These are phyloP conservation scores for Clathrospora elynae DNA, from an alignment of 2,329 filamentous ascomycete species.

Conservation along the genomic window DNA sequence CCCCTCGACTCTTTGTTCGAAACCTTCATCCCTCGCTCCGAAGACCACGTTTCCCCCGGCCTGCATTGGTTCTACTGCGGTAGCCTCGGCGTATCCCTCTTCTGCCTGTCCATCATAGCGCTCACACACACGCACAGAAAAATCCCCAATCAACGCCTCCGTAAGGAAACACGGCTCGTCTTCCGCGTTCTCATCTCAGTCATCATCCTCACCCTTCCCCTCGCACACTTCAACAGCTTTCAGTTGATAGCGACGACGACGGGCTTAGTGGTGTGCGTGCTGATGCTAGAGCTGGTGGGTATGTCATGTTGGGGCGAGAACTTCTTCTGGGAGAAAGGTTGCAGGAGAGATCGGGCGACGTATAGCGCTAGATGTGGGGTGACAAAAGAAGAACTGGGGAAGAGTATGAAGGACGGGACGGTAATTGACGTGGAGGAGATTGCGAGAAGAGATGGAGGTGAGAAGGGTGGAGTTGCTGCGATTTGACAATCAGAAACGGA, in stretches of 20 bases:
- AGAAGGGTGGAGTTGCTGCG: conserved; percentile 27
- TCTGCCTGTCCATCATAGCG: conserved; percentile 61
- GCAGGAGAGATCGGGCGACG: conserved; percentile 27
- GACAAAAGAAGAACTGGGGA: conserved; percentile 39
- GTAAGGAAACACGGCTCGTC: conserved; percentile 57
- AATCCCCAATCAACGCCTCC: conserved; percentile 55
- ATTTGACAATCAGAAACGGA: no score
- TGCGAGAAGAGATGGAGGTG: conserved; percentile 34
- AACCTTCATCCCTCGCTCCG: conserved; percentile 57
- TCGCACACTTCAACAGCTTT: conserved; percentile 51
- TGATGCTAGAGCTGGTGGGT: conserved; percentile 46
- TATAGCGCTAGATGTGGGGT: conserved; percentile 43
- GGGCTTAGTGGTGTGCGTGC: conserved; percentile 42
- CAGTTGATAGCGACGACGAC: conserved; percentile 49
- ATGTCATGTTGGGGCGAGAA: conserved; percentile 36
- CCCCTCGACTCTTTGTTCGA: conserved; percentile 57
- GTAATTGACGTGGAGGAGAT: conserved; percentile 45
- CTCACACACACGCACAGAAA: conserved; percentile 62
- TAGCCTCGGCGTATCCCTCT: conserved; percentile 62
- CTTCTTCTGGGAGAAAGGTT: conserved; percentile 34
- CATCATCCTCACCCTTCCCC: conserved; percentile 61
- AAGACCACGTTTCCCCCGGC: conserved; percentile 57
- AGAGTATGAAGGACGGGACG: conserved; percentile 36
- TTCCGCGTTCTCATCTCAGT: conserved; percentile 58
- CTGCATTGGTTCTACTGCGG: conserved; percentile 68